A percentile compares a stretch with the other conserved stretches of the same genome.
phyloP scores from a whole-genome alignment of 2,329 filamentous ascomycete genomes.

The Pseudomassariella vexata region DNA sequence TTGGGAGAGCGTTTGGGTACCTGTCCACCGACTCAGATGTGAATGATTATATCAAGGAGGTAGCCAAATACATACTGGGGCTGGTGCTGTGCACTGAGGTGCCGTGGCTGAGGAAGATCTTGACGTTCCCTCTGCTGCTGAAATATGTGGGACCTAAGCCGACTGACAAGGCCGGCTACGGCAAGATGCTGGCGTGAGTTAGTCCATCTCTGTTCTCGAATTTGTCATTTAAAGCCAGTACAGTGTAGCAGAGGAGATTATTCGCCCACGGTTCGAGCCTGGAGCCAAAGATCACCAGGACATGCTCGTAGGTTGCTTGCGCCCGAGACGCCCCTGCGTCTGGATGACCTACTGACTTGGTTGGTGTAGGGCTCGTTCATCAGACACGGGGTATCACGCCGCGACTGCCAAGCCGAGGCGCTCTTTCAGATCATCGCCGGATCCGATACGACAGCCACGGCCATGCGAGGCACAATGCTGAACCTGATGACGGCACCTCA shows the following conservation, averaged over 20 bases:
- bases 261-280: not conserved
- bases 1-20: slow-evolving; percentile 38
- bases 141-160: slow-evolving; percentile 1
- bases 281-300: slow-evolving; percentile 2
- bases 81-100: slow-evolving; percentile 19
- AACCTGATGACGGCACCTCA: slow-evolving; percentile 40
- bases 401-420: slow-evolving; percentile 33
- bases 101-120: not conserved
- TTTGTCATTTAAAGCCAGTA: not conserved
- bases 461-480: slow-evolving; percentile 42
- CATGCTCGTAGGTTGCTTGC: slow-evolving; percentile 1
- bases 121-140: not conserved
- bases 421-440: slow-evolving; percentile 20
- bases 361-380: slow-evolving; percentile 28
- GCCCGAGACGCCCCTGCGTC: too few species aligned
- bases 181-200: slow-evolving; percentile 11
- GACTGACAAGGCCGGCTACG: slow-evolving; percentile 11
- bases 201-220: too few species aligned
- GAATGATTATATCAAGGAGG: slow-evolving; percentile 34
- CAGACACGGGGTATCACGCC: slow-evolving; percentile 30
- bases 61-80: slow-evolving; percentile 29
- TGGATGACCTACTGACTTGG: not conserved
- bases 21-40: slow-evolving; percentile 34
- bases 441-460: slow-evolving; percentile 47
- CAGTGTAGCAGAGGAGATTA: slow-evolving; percentile 1